phyloP scores from a whole-genome alignment of 2,329 filamentous ascomycete species.

The Tolypocladium amazonense region DNA sequence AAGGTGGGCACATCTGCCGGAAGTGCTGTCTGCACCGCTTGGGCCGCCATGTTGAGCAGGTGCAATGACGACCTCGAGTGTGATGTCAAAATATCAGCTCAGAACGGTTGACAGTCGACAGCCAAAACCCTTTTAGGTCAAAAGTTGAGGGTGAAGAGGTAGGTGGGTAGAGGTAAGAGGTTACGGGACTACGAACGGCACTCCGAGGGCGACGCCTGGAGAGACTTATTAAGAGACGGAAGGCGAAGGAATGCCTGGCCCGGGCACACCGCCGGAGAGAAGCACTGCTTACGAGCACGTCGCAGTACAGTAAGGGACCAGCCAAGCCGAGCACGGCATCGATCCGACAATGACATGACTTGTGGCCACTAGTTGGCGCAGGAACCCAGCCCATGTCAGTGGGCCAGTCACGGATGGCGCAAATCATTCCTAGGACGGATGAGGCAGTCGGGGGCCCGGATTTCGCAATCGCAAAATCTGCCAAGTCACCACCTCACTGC shows the following conservation, averaged over 20 bases:
- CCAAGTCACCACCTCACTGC: not conserved
- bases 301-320: not conserved
- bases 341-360: slow-evolving; percentile 1
- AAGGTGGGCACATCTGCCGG: slow-evolving; percentile 13
- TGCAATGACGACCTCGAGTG: not conserved
- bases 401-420: slow-evolving; percentile 4
- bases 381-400: not conserved
- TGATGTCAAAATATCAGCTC: not conserved
- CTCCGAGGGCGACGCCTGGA: not conserved
- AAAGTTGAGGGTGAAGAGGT: not conserved
- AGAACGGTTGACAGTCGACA: not conserved
- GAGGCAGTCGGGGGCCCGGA: slow-evolving; percentile 5
- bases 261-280: not conserved
- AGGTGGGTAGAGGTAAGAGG: not conserved
- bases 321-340: slow-evolving; percentile 1
- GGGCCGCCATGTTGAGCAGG: slow-evolving; percentile 15
- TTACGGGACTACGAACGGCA: not conserved
- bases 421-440: slow-evolving; percentile 1
- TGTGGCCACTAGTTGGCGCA: not conserved
- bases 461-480: slow-evolving; percentile 9
- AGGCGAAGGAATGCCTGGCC: not conserved
- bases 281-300: not conserved
- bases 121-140: not conserved
- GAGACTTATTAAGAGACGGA: not conserved
- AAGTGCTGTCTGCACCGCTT: slow-evolving; percentile 12